Base-by-base conservation (phyloP, 371 early-diverging fungal genomes). In the Rhizopus microsporus region DNA sequence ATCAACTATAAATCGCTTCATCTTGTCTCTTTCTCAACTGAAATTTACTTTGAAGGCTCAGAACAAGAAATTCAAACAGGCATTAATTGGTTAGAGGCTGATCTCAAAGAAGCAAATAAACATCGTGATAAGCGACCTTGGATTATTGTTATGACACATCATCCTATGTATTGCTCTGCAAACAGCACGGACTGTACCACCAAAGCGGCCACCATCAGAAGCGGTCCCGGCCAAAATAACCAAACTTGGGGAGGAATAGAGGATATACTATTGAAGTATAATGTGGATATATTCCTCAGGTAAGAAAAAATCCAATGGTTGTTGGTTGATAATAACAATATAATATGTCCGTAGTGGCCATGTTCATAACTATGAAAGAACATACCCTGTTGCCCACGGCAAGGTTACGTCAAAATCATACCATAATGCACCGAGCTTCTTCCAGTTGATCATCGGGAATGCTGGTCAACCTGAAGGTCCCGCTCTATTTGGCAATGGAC, bases 1-100 rank as follows among this genome's bases (percentile, higher is more conserved):
- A 66, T 72, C 37, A 62, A 75, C 34, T 78, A 78, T 52, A 75
- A 75, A 44, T 71, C 73, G 0, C 62, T 78, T 9, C 76, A 78
- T 42, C 52, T 78, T 2, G 61, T 78, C 7, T 71, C 78, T 1
- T 75, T 75, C 46, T 72, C 75, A 8, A 78, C 76, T 2, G 78
- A 78, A 35, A 55, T 69, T 9, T 71, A 65, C 34, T 74, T 78
- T 45, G 60, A 63, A 44, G 76, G 75, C 4, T 59, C 60, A 5
- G 52, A 45, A 0, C 65, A 59, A 1, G 67, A 72, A 49, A 65
- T 74, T 3, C 8, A 54, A n/a, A 68, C 69, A 1, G 69, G 70
- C n/a, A 12, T 69, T 5, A 65, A 78, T 40, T 78, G 78, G 78
- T 34, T 78, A 2, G 70, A 75, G 13, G 51, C 52, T 6, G 78